Percentiles rank a stretch among this genome's conserved stretches.
These are phyloP conservation scores for Moesziomyces antarcticus DNA, from an alignment of 1,284 basidiomycete genomes.

Conservation along the genomic window DNA sequence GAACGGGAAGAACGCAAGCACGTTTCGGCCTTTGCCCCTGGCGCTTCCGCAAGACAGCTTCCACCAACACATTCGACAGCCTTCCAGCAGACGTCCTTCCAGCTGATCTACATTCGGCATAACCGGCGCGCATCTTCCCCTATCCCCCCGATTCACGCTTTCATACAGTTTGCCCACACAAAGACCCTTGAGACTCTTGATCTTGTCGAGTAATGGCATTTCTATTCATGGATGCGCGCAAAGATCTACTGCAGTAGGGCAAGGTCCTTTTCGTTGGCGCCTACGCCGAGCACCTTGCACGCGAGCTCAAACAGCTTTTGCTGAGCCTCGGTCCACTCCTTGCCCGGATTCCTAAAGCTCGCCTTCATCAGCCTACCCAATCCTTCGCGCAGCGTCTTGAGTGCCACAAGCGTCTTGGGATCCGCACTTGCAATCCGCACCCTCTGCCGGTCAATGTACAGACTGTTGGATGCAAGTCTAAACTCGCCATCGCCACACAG, in stretches of 20 bases:
- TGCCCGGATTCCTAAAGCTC: slow-evolving; percentile 71
- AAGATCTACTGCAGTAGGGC: slow-evolving; percentile 28
- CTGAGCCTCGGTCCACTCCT: slow-evolving; percentile 74
- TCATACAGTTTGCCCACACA: background rate
- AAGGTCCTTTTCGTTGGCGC: slow-evolving; percentile 55
- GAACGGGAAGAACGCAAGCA: no score
- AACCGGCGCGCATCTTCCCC: no score
- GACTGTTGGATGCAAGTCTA: slow-evolving; percentile 80
- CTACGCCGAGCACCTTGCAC: slow-evolving; percentile 68
- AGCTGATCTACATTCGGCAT: slow-evolving; percentile 22
- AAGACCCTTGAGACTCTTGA: no score
- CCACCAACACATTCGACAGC: background rate
- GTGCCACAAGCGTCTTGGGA: slow-evolving; percentile 78
- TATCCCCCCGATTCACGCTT: background rate
- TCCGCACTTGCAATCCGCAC: slow-evolving; percentile 76
- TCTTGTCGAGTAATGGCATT: no score
- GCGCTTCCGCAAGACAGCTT: background rate
- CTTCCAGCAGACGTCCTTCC: slow-evolving; percentile 11
- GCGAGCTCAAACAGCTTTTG: slow-evolving; percentile 73
- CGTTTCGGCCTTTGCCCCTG: no score
- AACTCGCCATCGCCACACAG: slow-evolving; percentile 92
- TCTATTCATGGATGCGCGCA: no score
- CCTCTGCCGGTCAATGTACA: slow-evolving; percentile 87
- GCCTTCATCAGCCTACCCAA: slow-evolving; percentile 76
- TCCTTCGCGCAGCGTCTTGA: slow-evolving; percentile 81